A percentile compares a stretch with the other conserved stretches of the same genome.
Evolutionary conservation across 2,329 filamentous ascomycete genomes (phyloP).

Genomic region (Coniochaeta sp.): DNA sequence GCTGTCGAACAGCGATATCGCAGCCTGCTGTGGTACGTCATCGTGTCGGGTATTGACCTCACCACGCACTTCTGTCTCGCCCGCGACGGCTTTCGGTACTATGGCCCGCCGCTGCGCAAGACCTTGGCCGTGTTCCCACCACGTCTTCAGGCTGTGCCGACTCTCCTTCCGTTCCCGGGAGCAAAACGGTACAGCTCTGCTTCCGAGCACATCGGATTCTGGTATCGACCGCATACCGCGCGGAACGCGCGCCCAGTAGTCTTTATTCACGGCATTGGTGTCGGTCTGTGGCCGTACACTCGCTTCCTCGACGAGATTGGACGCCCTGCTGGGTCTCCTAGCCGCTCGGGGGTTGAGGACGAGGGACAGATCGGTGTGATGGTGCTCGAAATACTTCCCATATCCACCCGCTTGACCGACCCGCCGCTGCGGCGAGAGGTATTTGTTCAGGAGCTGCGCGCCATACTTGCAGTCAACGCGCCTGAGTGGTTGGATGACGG

Average conservation of each 20-base stretch:
- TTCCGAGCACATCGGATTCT: constrained; percentile 50
- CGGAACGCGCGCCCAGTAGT: constrained; percentile 49
- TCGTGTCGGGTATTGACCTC: constrained; percentile 48
- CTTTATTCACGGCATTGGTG: constrained; percentile 64
- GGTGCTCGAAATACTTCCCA: constrained; percentile 56
- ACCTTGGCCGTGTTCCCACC: constrained; percentile 47
- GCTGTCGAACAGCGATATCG: constrained; percentile 52
- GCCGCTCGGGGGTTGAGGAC: constrained; percentile 17
- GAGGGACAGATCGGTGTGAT: constrained; percentile 53
- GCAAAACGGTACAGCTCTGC: constrained; percentile 33
- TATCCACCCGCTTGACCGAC: constrained; percentile 54
- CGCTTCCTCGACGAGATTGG: constrained; percentile 45
- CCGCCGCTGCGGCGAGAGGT: constrained; percentile 41
- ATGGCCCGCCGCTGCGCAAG: constrained; percentile 32
- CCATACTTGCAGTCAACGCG: constrained; percentile 48
- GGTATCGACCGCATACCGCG: constrained; percentile 56
- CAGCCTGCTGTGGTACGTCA: constrained; percentile 55
- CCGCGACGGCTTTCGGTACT: constrained; percentile 42
- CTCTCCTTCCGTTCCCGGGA: constrained; percentile 27
- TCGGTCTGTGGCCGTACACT: constrained; percentile 58
- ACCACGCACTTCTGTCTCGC: constrained; percentile 35
- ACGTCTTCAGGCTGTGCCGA: constrained; percentile 34
- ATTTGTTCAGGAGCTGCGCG: constrained; percentile 47
- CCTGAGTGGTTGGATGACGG: constrained; percentile 33
- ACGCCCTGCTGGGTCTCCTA: constrained; percentile 6